Evolutionary conservation across 2,329 filamentous ascomycete species (phyloP).

Genomic region (Tolypocladium sp.): DNA sequence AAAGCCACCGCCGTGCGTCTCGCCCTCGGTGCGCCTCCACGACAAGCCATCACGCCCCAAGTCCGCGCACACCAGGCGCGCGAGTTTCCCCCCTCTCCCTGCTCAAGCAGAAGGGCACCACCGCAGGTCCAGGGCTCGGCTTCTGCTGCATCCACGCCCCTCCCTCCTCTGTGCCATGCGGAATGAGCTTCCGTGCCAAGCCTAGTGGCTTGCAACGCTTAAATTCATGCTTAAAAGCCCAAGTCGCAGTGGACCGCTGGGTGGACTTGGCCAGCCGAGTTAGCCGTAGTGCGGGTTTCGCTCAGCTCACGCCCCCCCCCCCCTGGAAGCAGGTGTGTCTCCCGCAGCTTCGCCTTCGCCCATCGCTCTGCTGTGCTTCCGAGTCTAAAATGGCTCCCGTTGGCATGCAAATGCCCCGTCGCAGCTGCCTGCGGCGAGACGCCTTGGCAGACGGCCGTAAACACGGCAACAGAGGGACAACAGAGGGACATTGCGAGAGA

Average conservation of each 20-base stretch:
- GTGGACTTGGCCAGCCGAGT: constrained; percentile 6
- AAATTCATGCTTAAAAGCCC: constrained; percentile 40
- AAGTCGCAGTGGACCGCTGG: constrained; percentile 5
- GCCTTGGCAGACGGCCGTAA: not conserved
- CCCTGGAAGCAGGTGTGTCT: not conserved
- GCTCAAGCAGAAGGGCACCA: not conserved
- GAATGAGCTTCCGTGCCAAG: constrained; percentile 25
- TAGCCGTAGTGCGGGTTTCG: constrained; percentile 8
- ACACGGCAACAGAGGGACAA: too few species aligned
- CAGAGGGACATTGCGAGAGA: not conserved
- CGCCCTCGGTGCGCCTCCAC: not conserved
- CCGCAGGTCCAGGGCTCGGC: not conserved
- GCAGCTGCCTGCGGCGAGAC: too few species aligned
- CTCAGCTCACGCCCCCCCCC: constrained; percentile 1
- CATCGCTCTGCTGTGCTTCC: not conserved
- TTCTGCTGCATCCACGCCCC: not conserved
- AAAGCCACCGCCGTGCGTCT: not conserved
- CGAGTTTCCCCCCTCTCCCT: not conserved
- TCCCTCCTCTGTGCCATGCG: constrained; percentile 4
- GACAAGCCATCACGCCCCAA: not conserved
- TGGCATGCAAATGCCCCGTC: not conserved
- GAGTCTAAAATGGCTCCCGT: not conserved
- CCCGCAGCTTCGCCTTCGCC: not conserved
- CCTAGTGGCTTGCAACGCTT: constrained; percentile 36
- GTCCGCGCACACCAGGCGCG: not conserved